Percentiles rank a stretch among this genome's conserved stretches.
Evolutionary conservation across 2,329 filamentous ascomycete species (phyloP).

Genomic region (Clarireedia homoeocarpa): DNA sequence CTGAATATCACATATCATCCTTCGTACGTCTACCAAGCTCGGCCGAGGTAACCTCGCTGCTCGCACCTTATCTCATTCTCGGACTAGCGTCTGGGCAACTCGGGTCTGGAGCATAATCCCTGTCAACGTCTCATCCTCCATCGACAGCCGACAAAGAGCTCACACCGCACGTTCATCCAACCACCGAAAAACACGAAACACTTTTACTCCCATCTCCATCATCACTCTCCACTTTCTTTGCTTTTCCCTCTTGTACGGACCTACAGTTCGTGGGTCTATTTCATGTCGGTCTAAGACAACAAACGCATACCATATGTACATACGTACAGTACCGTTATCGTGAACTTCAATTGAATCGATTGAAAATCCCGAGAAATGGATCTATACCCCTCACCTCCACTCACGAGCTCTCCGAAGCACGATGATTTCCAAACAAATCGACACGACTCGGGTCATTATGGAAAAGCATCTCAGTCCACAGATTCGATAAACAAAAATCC

Average conservation of each 20-base stretch:
- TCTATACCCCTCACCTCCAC: slow-evolving; percentile 15
- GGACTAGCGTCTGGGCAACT: too few species aligned
- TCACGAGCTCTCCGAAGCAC: slow-evolving; percentile 13
- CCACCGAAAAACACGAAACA: neutral
- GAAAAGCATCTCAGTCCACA: neutral
- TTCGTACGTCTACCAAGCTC: too few species aligned
- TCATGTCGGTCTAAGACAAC: neutral
- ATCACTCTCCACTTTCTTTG: neutral
- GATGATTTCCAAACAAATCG: neutral
- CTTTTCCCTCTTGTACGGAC: neutral
- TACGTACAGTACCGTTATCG: neutral
- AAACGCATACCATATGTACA: neutral
- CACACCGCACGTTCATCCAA: neutral
- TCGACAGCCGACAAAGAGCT: too few species aligned
- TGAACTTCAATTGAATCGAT: neutral
- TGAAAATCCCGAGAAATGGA: neutral
- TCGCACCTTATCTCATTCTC: too few species aligned
- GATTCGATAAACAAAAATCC: too few species aligned
- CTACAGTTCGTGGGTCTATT: neutral
- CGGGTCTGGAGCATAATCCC: too few species aligned
- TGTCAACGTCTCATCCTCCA: too few species aligned
- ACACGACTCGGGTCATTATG: neutral
- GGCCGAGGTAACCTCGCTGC: too few species aligned
- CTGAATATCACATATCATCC: too few species aligned
- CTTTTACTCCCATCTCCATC: neutral